phyloP scores from a whole-genome alignment of 495 filamentous ascomycete species.

The Penicillium turbatum region DNA sequence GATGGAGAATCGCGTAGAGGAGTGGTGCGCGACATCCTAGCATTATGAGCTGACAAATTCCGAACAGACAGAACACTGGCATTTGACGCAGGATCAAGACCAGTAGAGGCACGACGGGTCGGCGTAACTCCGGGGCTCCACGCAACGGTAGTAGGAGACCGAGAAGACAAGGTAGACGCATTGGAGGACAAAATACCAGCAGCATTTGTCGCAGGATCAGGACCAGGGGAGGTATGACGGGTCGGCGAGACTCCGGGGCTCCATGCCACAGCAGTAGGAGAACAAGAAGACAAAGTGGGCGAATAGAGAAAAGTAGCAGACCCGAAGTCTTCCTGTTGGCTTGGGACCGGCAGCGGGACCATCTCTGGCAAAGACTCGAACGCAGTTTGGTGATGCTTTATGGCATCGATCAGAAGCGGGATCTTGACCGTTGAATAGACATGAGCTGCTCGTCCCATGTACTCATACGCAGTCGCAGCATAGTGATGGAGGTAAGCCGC shows the following conservation, averaged over 20 bases:
- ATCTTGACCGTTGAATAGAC: slow-evolving; percentile 41
- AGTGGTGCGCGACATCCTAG: not conserved
- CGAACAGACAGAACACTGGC: not conserved
- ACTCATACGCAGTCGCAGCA: slow-evolving; percentile 42
- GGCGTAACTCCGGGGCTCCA: not conserved
- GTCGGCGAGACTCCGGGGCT: not conserved
- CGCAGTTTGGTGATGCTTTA: slow-evolving; percentile 29
- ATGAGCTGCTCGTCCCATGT: slow-evolving; percentile 38
- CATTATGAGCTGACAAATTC: not conserved
- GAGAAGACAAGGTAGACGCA: not conserved
- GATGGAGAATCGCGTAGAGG: not conserved
- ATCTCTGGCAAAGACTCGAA: slow-evolving; percentile 17
- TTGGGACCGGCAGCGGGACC: slow-evolving; percentile 5
- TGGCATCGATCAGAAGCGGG: slow-evolving; percentile 29
- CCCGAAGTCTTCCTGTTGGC: not conserved
- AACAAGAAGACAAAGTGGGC: not conserved
- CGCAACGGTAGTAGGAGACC: not conserved
- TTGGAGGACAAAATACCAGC: not conserved
- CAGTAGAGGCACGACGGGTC: not conserved
- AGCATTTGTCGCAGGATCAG: no score
- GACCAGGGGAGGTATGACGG: no score
- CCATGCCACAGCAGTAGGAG: not conserved
- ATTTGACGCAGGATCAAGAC: not conserved
- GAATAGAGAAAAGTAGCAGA: not conserved
- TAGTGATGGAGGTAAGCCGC: slow-evolving; percentile 44